Conservation (phyloP, 179 eudicot genomes). For the Carnegiea gigantea region DNA sequence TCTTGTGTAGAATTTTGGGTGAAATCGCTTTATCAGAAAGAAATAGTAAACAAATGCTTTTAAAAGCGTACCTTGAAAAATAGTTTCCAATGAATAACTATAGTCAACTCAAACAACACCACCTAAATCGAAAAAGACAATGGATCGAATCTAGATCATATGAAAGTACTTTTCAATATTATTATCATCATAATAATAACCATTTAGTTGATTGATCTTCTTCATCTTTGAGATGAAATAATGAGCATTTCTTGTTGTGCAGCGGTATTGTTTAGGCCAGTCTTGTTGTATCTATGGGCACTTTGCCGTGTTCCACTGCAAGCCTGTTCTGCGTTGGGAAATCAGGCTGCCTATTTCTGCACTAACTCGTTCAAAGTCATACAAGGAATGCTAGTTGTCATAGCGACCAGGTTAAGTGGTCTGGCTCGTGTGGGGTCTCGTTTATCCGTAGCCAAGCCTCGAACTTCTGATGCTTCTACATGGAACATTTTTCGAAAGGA, state of each 20-base stretch:
- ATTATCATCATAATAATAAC: no score
- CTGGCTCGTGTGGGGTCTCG: conserved; percentile 39
- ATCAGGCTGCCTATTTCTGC: conserved; percentile 22
- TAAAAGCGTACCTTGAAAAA: no score
- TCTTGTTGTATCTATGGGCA: conserved; percentile 31
- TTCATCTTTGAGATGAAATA: not conserved
- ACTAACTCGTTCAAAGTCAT: conserved; percentile 31
- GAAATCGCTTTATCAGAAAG: no score
- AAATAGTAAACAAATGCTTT: no score
- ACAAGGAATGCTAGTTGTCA: conserved; percentile 30
- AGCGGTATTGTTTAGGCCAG: conserved; percentile 32
- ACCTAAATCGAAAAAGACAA: no score
- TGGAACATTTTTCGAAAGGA: conserved; percentile 83
- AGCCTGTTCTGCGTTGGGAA: conserved; percentile 26
- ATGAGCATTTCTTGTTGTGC: conserved; percentile 1
- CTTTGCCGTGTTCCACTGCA: conserved; percentile 30
- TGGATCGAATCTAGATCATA: no score
- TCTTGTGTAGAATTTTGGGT: no score
- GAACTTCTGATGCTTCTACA: conserved; percentile 55
- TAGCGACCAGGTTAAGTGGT: conserved; percentile 22
- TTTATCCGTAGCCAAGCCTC: conserved; percentile 49
- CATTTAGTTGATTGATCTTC: not conserved
- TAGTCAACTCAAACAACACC: no score
- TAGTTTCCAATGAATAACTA: no score
- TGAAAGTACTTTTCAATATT: no score